phyloP scores from a whole-genome alignment of 306 rosid genomes.

The cucumber (Cucumis sativus) region Cucumber_9930_V3 NC_026655.2:10007501-10008000 shows the following conservation, averaged over 20 bases:
- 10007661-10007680: constrained; percentile 34
- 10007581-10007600: constrained; percentile 33
- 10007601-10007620: constrained; percentile 62
- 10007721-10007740: not conserved
- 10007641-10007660: not conserved
- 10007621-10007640: constrained; percentile 35
- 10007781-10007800: not conserved
- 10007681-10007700: constrained; percentile 54
- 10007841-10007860: constrained; percentile 41
- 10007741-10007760: not conserved
- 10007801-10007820: not conserved
- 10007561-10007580: constrained; percentile 45
- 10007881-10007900: constrained; percentile 69
- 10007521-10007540: constrained; percentile 49
- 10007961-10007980: not conserved
- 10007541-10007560: constrained; percentile 45
- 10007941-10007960: constrained; percentile 54
- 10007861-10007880: constrained; percentile 40
- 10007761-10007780: not conserved
- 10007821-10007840: constrained; percentile 55
- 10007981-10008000: not conserved
- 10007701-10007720: not conserved
- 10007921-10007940: constrained; percentile 62
- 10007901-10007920: constrained; percentile 67
- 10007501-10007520: constrained; percentile 31